phyloP scores from a whole-genome alignment of 225 moss, liverwort and hornwort species.

The Pseudisothecium myosuroides region DNA sequence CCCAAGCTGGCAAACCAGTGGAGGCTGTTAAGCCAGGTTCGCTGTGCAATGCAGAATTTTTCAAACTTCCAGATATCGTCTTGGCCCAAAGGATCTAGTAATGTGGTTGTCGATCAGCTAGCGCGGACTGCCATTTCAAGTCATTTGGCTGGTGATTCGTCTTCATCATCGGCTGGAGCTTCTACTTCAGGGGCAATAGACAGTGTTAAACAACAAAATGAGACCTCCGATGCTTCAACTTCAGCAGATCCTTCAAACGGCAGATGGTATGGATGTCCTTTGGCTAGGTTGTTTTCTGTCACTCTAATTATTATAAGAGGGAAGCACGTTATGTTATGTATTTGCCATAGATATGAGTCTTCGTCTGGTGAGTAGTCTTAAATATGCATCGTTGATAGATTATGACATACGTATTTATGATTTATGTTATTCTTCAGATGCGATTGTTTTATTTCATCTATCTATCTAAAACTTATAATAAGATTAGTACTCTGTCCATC shows the following conservation, averaged over 20 bases:
- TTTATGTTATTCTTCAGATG: not conserved
- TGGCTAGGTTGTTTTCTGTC: not conserved
- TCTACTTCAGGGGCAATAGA: constrained; percentile 27
- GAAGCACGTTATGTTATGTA: not conserved
- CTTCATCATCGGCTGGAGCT: constrained; percentile 16
- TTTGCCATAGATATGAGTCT: not conserved
- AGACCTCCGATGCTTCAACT: not conserved
- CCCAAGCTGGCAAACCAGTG: constrained; percentile 36
- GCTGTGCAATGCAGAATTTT: constrained; percentile 7
- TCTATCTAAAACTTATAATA: not conserved
- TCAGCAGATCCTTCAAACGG: constrained; percentile 3
- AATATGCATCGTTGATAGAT: not conserved
- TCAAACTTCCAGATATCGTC: constrained; percentile 5
- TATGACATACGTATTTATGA: not conserved
- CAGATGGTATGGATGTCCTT: constrained; percentile 2
- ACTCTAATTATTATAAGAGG: not conserved
- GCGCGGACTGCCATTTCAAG: constrained; percentile 26
- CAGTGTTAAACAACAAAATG: not conserved
- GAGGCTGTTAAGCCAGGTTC: constrained; percentile 32
- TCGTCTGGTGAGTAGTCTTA: not conserved
- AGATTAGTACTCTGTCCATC: not conserved
- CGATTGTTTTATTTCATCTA: not conserved
- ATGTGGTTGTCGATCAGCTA: constrained; percentile 11
- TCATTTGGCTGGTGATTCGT: constrained; percentile 27
- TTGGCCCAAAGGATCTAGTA: constrained; percentile 15